Evolutionary conservation across 2,329 filamentous ascomycete genomes (phyloP).

Genomic region (Colletotrichum gigasporum): DNA sequence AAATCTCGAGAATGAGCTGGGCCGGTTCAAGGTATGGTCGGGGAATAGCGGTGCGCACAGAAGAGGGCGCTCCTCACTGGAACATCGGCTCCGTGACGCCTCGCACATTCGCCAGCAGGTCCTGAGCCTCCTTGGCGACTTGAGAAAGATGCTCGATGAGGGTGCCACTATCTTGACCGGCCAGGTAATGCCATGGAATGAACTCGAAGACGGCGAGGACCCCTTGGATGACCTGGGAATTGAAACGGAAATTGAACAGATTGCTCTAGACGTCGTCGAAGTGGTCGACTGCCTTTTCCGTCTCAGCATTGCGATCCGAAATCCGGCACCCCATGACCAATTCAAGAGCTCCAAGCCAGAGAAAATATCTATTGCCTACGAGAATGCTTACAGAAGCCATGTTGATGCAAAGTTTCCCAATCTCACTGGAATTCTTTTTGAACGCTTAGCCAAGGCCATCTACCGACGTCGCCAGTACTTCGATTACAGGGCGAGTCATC

Average conservation of each 20-base stretch:
- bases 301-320: constrained; percentile 47
- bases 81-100: constrained; percentile 34
- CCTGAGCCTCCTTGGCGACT: constrained; percentile 34
- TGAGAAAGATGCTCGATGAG: constrained; percentile 27
- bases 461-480: constrained; percentile 46
- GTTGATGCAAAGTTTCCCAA: constrained; percentile 43
- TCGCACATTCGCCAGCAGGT: constrained; percentile 34
- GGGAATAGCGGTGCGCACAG: constrained; percentile 33
- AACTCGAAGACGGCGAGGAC: not conserved
- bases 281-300: constrained; percentile 44
- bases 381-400: constrained; percentile 40
- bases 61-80: constrained; percentile 26
- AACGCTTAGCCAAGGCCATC: constrained; percentile 43
- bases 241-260: constrained; percentile 33
- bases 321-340: constrained; percentile 46
- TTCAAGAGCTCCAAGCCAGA: constrained; percentile 32
- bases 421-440: constrained; percentile 23
- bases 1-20: not conserved
- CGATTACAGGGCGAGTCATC: constrained; percentile 47
- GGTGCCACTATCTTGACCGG: not conserved
- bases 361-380: constrained; percentile 36
- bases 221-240: not conserved
- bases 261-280: constrained; percentile 35
- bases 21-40: constrained; percentile 36
- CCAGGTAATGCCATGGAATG: not conserved